Evolutionary conservation across 257 asterid genomes (phyloP).

Genomic region (Solanum piurae): DNA sequence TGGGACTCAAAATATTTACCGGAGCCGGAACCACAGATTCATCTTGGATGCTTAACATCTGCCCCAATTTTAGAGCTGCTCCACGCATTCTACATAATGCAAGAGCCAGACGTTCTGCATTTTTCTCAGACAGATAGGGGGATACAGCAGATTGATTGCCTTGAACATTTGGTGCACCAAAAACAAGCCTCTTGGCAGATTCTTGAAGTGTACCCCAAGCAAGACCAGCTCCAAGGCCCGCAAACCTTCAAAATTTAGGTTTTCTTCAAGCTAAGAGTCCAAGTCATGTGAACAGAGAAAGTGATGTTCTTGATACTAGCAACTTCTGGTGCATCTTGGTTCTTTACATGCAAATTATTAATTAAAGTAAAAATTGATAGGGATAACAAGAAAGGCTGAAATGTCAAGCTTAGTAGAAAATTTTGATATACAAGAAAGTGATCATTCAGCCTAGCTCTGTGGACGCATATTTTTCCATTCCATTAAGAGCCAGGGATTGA

Average conservation of each 20-base stretch:
- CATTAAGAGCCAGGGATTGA: not conserved
- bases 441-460: not conserved
- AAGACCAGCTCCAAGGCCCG: constrained; percentile 96
- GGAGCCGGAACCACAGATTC: constrained; percentile 94
- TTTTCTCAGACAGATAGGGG: constrained; percentile 69
- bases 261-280: constrained; percentile 13
- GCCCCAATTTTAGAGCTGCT: constrained; percentile 95
- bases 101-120: constrained; percentile 96
- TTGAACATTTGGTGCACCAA: constrained; percentile 46
- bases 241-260: constrained; percentile 52
- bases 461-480: not conserved
- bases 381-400: not conserved
- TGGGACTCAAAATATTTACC: constrained; percentile 24
- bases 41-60: constrained; percentile 96
- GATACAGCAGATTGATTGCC: constrained; percentile 41
- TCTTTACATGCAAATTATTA: not conserved
- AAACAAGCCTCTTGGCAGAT: constrained; percentile 76
- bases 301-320: not conserved
- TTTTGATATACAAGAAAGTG: not conserved
- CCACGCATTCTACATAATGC: constrained; percentile 99
- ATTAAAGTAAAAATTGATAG: not conserved
- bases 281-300: constrained; percentile 2
- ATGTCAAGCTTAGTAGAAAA: not conserved
- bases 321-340: not conserved
- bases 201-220: constrained; percentile 98